Conservation (phyloP, 345 rosid species). For the Eucalyptus marginata region DNA sequence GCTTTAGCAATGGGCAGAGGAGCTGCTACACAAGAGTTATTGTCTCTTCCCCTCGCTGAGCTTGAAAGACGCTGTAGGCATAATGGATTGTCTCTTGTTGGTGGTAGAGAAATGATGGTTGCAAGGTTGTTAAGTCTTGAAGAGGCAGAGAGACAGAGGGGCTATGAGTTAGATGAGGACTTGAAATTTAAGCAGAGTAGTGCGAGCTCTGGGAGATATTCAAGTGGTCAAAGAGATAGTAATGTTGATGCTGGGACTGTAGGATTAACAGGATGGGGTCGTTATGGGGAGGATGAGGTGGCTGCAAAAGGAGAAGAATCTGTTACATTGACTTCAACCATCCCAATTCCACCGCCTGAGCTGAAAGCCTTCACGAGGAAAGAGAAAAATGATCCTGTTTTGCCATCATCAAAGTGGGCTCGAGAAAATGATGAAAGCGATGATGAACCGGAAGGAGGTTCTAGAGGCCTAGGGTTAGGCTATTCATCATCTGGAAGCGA, state of each 20-base stretch:
- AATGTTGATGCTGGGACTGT: conserved; percentile 32
- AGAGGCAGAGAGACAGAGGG: conserved; percentile 89
- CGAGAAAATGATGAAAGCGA: conserved; percentile 87
- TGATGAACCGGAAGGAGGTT: conserved; percentile 60
- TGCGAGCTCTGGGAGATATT: conserved; percentile 32
- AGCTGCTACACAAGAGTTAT: conserved; percentile 82
- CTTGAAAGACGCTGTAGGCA: conserved; percentile 97
- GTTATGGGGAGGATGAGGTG: conserved; percentile 31
- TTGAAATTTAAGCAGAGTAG: conserved; percentile 46
- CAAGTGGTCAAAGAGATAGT: conserved; percentile 37
- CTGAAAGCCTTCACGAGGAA: conserved; percentile 45
- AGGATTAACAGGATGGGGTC: conserved; percentile 32
- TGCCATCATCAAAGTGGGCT: conserved; percentile 96
- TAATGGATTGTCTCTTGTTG: conserved; percentile 92
- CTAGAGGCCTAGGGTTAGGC: conserved; percentile 47
- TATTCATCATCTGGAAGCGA: conserved; percentile 92
- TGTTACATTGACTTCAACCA: conserved; percentile 16
- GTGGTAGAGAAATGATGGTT: conserved; percentile 98
- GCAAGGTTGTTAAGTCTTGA: conserved; percentile 83
- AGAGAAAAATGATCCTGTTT: conserved; percentile 67
- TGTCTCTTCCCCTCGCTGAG: conserved; percentile 84
- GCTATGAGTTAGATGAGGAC: conserved; percentile 70
- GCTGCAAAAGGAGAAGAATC: conserved; percentile 26
- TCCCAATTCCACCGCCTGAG: conserved; percentile 62
- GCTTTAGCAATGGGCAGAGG: conserved; percentile 95